phyloP scores from a whole-genome alignment of 1,284 basidiomycete genomes.

The Somion occarium region DNA sequence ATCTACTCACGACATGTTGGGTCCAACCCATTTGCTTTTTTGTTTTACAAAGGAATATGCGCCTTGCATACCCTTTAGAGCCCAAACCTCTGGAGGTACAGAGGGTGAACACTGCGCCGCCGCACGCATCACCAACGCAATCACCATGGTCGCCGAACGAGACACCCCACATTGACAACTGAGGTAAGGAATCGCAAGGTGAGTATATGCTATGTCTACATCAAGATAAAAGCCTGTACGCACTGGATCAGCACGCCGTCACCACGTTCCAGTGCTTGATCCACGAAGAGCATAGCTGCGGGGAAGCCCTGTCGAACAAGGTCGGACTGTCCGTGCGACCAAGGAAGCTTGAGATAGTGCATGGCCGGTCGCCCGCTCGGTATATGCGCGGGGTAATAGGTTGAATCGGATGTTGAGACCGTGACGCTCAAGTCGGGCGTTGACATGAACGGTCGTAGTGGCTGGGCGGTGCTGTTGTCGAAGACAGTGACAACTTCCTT shows the following conservation, averaged over 20 bases:
- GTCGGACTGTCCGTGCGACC: slow-evolving; percentile 93
- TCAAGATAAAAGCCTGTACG: slow-evolving; percentile 30
- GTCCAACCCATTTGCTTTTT: slow-evolving; percentile 85
- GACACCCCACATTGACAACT: slow-evolving; percentile 98
- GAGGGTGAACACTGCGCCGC: slow-evolving; percentile 68
- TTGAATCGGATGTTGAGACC: slow-evolving; percentile 33
- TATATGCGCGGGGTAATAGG: slow-evolving; percentile 61
- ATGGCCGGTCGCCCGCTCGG: slow-evolving; percentile 68
- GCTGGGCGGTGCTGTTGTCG: slow-evolving; percentile 41
- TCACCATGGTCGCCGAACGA: slow-evolving; percentile 87
- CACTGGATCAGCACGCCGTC: slow-evolving; percentile 88
- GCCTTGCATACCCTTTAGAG: slow-evolving; percentile 86
- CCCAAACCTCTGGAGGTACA: slow-evolving; percentile 71
- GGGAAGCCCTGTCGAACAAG: slow-evolving; percentile 78
- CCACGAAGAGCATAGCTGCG: slow-evolving; percentile 77
- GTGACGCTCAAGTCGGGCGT: slow-evolving; percentile 57
- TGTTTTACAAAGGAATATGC: slow-evolving; percentile 89
- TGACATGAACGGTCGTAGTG: slow-evolving; percentile 56
- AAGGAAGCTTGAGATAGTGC: slow-evolving; percentile 89
- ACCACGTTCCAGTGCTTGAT: slow-evolving; percentile 66
- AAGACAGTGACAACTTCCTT: slow-evolving; percentile 87
- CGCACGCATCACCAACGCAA: slow-evolving; percentile 94
- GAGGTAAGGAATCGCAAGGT: slow-evolving; percentile 10
- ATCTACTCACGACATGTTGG: slow-evolving; percentile 88
- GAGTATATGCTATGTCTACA: slow-evolving; percentile 3